Evolutionary conservation across 768 basidiomycete genomes (phyloP), one percentile per base, ranked within the genome.

Genomic region (Leccinum barrowsii): DNA sequence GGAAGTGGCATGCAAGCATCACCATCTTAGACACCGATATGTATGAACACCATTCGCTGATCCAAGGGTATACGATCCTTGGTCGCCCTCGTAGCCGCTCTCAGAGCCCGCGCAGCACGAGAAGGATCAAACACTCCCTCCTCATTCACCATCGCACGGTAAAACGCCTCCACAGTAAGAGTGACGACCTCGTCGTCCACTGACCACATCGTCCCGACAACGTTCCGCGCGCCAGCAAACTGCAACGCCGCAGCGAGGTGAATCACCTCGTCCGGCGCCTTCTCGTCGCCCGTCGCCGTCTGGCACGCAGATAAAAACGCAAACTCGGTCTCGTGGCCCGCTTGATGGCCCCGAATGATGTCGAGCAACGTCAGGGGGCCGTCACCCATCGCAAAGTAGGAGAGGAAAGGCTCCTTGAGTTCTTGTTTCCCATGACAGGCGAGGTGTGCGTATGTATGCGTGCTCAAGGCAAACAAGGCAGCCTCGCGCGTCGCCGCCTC

Each of bases 181-280:
- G 50, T 28, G 2, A 62, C 70, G 5, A 60, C 60, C 13, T 44
- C 19, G 42, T 73, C 73, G 0, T 64, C 59, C 22, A 74, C 69
- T 13, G 61, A 59, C 72, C 70, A 70, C 68, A 69, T 67, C 46
- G 73, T 74, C 44, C 67, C 73, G 10, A 74, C 56, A 2, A 73
- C 72, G 19, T 65, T 67, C 13, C 60, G 52, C 37, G 63, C 60
- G 3, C 74, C 74, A 2, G 70, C 57, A 15, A 70, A 64, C 19
- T 73, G 66, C 61, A 73, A 49, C 3, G 65, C 70, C 5, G 74
- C 70, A 5, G 70, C 66, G 28, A 74, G 65, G 53, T 74, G 74
- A 6, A 72, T 50, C 21, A 67, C 65, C 44, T 72, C 73, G 10
- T 70, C 71, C 2, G 72, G 67, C 1, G 56, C 60, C 8, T 57